Base-by-base conservation (phyloP, 1,139 yeast genomes). In the Candida sp. region DNA sequence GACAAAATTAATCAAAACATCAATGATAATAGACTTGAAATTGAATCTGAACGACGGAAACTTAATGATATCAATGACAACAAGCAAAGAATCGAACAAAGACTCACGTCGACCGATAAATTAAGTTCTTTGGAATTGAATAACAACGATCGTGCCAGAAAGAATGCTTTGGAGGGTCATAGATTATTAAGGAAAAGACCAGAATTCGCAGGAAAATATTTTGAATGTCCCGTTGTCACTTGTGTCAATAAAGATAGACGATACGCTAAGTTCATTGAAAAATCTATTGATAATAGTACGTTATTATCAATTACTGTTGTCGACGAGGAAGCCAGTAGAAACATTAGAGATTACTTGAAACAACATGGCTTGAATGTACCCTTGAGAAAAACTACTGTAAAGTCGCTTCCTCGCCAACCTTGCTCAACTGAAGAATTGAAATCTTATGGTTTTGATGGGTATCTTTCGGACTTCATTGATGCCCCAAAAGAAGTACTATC, bases 401-500 rank as follows among this genome's bases (percentile, higher is more conserved):
- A 27, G 4, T 48, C 49, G 2, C 39, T 45, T 7, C 50, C 60
- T 3, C 30, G 38, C 22, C 56, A 53, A 2, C 52, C 55, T 2
- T 45, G 56, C 39, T 36, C 72, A 0, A 49, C 47, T 6, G 73
- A 66, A 6, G 60, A 66, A 35, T 53, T 90, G 4, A 55, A 51
- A 32, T 38, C 51, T 1, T 60, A 66, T 23, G 97, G 97, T 0
- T 88, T 93, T 60, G 96, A 87, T 47, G 95, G 96, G 0, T 87
- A 79, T 54, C 55, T 90, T 33, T 64, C 80, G 1, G 97, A 93
- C 54, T 80, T 80, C 48, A 57, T 93, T 1, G 64, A 67, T 1
- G 99, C 97, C 0, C 96, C 97, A 1, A 58, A 63, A 7, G 77
- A 79, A n/a, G 96, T 93, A 1, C 58, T 89, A 39, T 73, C 76